Evolutionary conservation across 2,329 filamentous ascomycete genomes (phyloP), one percentile per base, ranked within the genome.

Genomic region (Fusarium temperatum): DNA sequence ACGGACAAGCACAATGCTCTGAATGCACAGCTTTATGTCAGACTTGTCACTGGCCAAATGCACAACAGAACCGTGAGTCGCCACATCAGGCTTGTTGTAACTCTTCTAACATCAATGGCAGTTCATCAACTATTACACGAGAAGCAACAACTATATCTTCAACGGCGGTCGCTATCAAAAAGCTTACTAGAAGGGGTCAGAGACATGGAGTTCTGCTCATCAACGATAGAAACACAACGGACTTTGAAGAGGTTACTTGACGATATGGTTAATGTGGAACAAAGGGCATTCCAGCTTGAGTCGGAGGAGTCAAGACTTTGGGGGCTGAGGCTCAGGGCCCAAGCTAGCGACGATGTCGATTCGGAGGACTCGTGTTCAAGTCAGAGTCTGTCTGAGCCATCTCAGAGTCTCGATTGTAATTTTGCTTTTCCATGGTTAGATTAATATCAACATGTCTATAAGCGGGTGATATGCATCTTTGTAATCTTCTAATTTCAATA

Each of bases 361-460:
- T 54, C 28, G 17, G 57, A 41, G 14, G 45, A 41, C 24, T 60
- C 45, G 9, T 35, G 18, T 39, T 28, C 36, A 8, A 24, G 13
- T 24, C 36, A 32, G 20, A 54, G 8, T 35, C 8, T 35, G 11
- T 32, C 26, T 11, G 57, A 35, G 8, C 57, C 36, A 18, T 11
- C 57, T 24, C 47, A 60, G 20, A 24, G n/a, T 20, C 45, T 60
- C 14, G 57, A 60, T 54, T 60, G 15, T 22, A 54, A 60, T 12
- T 60, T 60, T 30, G 45, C 57, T 18, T 60, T 60, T 22, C 57
- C 57, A 26, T 60, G 57, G 57, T 20, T 20, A 22, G 57, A 60
- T 30, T 60, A 18, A 22, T 22, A 30, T 38, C 22, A n/a, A 28
- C 2, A 15, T 30, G 6, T 6, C 14, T 55, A 18, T 15, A 22